Conservation (phyloP, 2,329 filamentous ascomycete genomes). For the Aspergillus niger region DNA sequence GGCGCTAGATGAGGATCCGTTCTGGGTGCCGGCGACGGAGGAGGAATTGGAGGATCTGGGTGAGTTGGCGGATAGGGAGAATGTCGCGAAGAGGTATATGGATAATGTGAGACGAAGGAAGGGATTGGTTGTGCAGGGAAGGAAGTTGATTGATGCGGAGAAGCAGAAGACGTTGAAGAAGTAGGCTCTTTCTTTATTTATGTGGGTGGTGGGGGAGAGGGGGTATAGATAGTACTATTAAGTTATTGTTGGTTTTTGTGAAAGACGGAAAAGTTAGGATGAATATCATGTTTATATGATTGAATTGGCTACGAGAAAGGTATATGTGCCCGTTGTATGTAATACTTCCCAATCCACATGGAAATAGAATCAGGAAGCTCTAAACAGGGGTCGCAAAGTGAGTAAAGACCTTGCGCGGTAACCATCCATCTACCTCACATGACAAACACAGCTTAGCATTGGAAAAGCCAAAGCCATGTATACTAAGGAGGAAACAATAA, state of each 20-base stretch:
- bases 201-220: too few species aligned
- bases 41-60: constrained; percentile 96
- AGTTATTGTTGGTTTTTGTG: too few species aligned
- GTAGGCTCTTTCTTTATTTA: constrained; percentile 22
- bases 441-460: constrained; percentile 49
- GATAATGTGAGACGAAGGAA: constrained; percentile 84
- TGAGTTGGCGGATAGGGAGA: constrained; percentile 89
- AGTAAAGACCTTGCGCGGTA: constrained; percentile 25
- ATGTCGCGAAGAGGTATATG: constrained; percentile 95
- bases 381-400: constrained; percentile 30
- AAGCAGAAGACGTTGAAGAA: constrained; percentile 80
- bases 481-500: constrained; percentile 39
- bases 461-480: constrained; percentile 44
- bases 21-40: constrained; percentile 96
- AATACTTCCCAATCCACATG: constrained; percentile 17
- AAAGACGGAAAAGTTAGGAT: too few species aligned
- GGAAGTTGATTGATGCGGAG: constrained; percentile 78
- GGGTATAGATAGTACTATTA: too few species aligned
- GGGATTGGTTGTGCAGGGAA: constrained; percentile 79
- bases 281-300: too few species aligned
- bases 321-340: constrained; percentile 28
- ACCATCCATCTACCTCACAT: constrained; percentile 43
- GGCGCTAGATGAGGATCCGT: constrained; percentile 90
- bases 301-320: background rate
- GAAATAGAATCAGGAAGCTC: constrained; percentile 21